phyloP scores from a whole-genome alignment of 345 rosid species.

The Camelina laxa region DNA sequence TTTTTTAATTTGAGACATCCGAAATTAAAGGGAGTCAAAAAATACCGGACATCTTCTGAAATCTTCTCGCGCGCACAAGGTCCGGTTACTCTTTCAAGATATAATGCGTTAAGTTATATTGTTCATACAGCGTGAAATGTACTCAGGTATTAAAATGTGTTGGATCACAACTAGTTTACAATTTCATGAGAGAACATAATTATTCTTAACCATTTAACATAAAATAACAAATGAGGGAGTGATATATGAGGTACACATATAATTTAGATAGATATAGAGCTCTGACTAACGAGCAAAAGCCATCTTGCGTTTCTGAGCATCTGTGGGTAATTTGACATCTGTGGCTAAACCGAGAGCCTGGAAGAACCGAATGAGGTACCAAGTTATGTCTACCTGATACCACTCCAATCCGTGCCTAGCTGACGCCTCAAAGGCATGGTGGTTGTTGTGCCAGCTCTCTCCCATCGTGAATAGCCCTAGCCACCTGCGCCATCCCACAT shows the following conservation, averaged over 20 bases:
- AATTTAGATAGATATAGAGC: neutral
- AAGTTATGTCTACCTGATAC: constrained; percentile 87
- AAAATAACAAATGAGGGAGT: neutral
- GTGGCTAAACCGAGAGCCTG: constrained; percentile 73
- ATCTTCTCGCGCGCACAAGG: neutral
- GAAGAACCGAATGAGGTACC: constrained; percentile 67
- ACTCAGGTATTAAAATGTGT: neutral
- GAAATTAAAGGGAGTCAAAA: constrained; percentile 57
- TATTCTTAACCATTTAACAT: constrained; percentile 3
- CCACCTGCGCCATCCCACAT: constrained; percentile 58
- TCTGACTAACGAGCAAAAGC: constrained; percentile 41
- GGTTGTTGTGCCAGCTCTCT: constrained; percentile 95
- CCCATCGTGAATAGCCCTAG: constrained; percentile 81
- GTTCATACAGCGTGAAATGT: constrained; percentile 10
- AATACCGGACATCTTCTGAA: constrained; percentile 65
- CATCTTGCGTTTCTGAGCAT: constrained; percentile 62
- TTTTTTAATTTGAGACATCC: constrained; percentile 56
- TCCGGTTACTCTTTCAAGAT: constrained; percentile 6
- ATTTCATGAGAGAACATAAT: neutral
- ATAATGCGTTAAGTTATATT: neutral
- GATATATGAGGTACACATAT: neutral
- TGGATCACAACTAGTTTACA: constrained; percentile 11
- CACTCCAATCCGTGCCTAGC: constrained; percentile 87
- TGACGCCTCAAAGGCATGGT: constrained; percentile 83
- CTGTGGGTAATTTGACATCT: constrained; percentile 68